phyloP scores from a whole-genome alignment of 139 green algal genomes.

The Tetraselmis chui region DNA sequence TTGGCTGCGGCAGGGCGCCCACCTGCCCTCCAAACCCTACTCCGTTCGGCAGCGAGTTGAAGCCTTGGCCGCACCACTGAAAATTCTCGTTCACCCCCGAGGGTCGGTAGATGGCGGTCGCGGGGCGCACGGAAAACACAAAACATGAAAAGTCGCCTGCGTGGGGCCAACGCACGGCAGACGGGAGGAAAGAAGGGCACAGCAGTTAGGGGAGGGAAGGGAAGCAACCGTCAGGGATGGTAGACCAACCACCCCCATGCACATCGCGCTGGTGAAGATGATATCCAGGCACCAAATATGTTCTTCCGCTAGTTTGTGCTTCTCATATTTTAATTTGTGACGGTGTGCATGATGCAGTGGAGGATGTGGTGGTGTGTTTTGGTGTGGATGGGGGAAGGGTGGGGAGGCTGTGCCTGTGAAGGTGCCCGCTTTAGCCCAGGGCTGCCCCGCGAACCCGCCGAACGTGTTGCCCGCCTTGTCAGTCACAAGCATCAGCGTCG shows the following conservation, averaged over 20 bases:
- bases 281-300: too few relatives aligned
- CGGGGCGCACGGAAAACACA: conserved; percentile 39
- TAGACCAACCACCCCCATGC: too few relatives aligned
- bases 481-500: conserved; percentile 37
- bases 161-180: too few relatives aligned
- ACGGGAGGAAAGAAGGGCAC: too few relatives aligned
- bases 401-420: conserved; percentile 23
- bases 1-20: not conserved
- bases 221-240: too few relatives aligned
- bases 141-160: conserved; percentile 39
- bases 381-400: too few relatives aligned
- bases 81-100: conserved; percentile 52
- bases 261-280: too few relatives aligned
- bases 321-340: too few relatives aligned
- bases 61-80: conserved; percentile 56
- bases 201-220: too few relatives aligned
- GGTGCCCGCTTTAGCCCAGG: conserved; percentile 39
- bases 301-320: too few relatives aligned
- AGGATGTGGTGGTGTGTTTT: too few relatives aligned
- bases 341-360: too few relatives aligned
- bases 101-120: conserved; percentile 24
- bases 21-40: conserved; percentile 33
- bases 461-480: conserved; percentile 38
- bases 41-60: conserved; percentile 44
- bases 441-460: conserved; percentile 39